Evolutionary conservation across 345 rosid genomes (phyloP), one percentile per base, ranked within the genome.

Genomic region (Anacardium occidentale): DNA sequence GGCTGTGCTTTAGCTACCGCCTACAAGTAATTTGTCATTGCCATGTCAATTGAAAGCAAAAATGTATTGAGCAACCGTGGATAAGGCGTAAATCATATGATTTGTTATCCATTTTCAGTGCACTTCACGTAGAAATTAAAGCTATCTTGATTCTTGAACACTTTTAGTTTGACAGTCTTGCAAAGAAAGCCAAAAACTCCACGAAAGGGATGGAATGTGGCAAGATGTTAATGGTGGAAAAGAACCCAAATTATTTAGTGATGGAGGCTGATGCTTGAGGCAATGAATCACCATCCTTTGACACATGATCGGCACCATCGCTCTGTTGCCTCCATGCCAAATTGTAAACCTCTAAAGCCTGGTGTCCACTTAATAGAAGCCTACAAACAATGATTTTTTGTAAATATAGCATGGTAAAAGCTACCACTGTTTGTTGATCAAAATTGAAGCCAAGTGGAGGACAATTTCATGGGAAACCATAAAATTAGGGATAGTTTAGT

Each of bases 221-320:
- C 57, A 47, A 70, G 45, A 7, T 18, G 57, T n/a, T 44, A 58
- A 20, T 18, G 45, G 73, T 25, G 8, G 8, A 58, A 25, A 57
- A 10, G 40, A 29, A 26, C 9, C 22, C 0, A 5, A 34, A 7
- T 3, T 37, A 1, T 20, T 50, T 5, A 8, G 61, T 0, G 62
- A 45, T 24, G 26, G 37, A 15, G 32, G n/a, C 29, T 5, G 59
- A 32, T 20, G 1, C 15, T 0, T 40, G 44, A 17, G 6, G 10
- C 3, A 47, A 11, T 62, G 67, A 58, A 64, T 50, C 0, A 40
- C 40, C 26, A 10, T 59, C 5, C 4, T 15, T 1, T 29, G 18
- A 21, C 69, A 44, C 78, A 60, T 24, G 72, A 70, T 60, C 53
- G 1, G 24, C 53, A 15, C 44, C 42, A 11, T 58, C 37, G 52